A percentile compares a stretch with the other conserved stretches of the same genome.
phyloP scores from a whole-genome alignment of 805 yeast genomes.

The Candida dajiaensis region DNA sequence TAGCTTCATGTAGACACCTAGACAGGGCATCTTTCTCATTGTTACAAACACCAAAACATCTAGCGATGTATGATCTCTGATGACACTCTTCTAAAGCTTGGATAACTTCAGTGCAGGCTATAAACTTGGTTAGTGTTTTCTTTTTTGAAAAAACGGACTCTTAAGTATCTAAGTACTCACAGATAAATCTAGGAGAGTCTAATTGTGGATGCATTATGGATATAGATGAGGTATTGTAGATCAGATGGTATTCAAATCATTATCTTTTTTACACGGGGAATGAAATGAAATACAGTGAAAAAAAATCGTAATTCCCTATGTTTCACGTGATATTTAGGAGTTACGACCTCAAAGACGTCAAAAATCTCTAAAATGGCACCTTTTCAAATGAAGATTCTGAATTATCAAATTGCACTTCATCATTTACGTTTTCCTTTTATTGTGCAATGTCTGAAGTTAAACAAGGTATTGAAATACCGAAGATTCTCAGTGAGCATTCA shows the following conservation, averaged over 20 bases:
- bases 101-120: constrained; percentile 75
- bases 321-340: not conserved
- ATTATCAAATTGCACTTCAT: too few species aligned
- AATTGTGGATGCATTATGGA: constrained; percentile 47
- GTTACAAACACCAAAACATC: constrained; percentile 81
- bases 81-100: constrained; percentile 90
- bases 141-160: too few species aligned
- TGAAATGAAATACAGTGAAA: too few species aligned
- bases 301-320: too few species aligned
- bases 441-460: constrained; percentile 6
- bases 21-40: constrained; percentile 74
- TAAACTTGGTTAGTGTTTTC: constrained; percentile 1
- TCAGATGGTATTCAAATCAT: not conserved
- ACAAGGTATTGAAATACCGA: constrained; percentile 9
- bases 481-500: constrained; percentile 10
- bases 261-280: too few species aligned
- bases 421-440: not conserved
- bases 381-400: too few species aligned
- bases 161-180: constrained; percentile 23
- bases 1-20: constrained; percentile 73
- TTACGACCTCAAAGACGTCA: not conserved
- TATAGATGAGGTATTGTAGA: not conserved
- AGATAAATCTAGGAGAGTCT: constrained; percentile 41
- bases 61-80: constrained; percentile 54
- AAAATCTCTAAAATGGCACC: too few species aligned